phyloP scores from a whole-genome alignment of 2,329 filamentous ascomycete species.

The Claviceps citrina region DNA sequence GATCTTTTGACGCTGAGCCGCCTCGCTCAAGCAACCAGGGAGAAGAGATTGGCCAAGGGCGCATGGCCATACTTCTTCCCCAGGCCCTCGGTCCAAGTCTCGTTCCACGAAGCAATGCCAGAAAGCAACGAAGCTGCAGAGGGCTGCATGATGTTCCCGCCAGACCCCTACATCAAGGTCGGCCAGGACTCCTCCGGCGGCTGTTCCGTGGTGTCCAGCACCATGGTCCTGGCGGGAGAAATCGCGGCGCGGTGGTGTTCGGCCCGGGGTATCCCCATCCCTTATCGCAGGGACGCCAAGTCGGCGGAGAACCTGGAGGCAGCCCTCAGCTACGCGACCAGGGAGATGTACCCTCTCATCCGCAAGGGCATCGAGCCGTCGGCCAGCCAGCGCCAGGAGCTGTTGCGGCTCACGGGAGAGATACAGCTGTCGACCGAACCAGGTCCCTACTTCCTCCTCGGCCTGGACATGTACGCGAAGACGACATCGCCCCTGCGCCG shows the following conservation, averaged over 20 bases:
- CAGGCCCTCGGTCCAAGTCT: constrained; percentile 27
- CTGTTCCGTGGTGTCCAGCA: constrained; percentile 21
- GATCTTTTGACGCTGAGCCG: constrained; percentile 33
- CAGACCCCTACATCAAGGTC: constrained; percentile 36
- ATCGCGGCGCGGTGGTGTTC: constrained; percentile 46
- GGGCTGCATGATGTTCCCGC: constrained; percentile 15
- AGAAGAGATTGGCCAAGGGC: constrained; percentile 28
- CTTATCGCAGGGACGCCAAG: constrained; percentile 38
- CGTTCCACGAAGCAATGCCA: constrained; percentile 20
- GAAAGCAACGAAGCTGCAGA: constrained; percentile 8
- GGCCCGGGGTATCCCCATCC: constrained; percentile 40
- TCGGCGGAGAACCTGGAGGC: constrained; percentile 20
- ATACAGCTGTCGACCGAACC: constrained; percentile 37
- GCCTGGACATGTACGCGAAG: constrained; percentile 45
- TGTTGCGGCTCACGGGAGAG: constrained; percentile 26
- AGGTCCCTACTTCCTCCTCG: constrained; percentile 41
- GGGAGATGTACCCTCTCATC: constrained; percentile 20
- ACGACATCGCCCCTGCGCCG: constrained; percentile 52
- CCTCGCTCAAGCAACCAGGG: constrained; percentile 31
- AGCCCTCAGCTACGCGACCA: constrained; percentile 22
- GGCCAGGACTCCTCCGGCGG: constrained; percentile 16
- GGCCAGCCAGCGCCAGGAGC: constrained; percentile 14
- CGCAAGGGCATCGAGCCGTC: constrained; percentile 19
- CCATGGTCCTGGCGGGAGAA: constrained; percentile 48
- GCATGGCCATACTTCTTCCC: constrained; percentile 34